These are phyloP conservation scores for Leishmania aethiopica DNA, from an alignment of 208 protist genomes.

Conservation along the genomic window DNA sequence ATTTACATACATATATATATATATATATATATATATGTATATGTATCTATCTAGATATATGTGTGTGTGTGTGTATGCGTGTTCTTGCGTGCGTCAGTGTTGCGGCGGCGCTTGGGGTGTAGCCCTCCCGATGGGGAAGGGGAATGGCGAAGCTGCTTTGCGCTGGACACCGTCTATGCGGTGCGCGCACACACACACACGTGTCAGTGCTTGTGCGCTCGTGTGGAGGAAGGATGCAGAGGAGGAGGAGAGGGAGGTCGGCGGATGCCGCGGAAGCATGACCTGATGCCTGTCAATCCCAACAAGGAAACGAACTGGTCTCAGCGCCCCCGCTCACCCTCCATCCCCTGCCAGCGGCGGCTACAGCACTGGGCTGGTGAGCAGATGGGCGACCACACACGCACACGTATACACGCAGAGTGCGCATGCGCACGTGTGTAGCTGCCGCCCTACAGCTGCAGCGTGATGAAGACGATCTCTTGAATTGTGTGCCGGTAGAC, in stretches of 20 bases:
- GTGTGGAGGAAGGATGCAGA: neutral
- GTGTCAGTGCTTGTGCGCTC: neutral
- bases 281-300: neutral
- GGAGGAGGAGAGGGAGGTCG: neutral
- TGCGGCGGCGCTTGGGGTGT: neutral
- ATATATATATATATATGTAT: too few species aligned
- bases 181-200: neutral
- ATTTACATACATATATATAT: too few species aligned
- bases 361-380: too few species aligned
- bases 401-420: neutral
- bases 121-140: neutral
- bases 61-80: too few species aligned
- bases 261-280: neutral
- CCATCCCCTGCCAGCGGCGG: neutral
- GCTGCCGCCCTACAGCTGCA: constrained; percentile 10
- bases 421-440: neutral
- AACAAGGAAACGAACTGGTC: neutral
- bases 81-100: neutral
- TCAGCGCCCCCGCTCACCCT: neutral
- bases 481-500: constrained; percentile 50
- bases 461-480: constrained; percentile 23
- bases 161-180: neutral
- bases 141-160: neutral
- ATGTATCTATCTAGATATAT: too few species aligned
- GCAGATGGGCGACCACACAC: neutral